Base-by-base conservation (phyloP, 2,329 filamentous ascomycete species). In the Diaporthe citri region DNA sequence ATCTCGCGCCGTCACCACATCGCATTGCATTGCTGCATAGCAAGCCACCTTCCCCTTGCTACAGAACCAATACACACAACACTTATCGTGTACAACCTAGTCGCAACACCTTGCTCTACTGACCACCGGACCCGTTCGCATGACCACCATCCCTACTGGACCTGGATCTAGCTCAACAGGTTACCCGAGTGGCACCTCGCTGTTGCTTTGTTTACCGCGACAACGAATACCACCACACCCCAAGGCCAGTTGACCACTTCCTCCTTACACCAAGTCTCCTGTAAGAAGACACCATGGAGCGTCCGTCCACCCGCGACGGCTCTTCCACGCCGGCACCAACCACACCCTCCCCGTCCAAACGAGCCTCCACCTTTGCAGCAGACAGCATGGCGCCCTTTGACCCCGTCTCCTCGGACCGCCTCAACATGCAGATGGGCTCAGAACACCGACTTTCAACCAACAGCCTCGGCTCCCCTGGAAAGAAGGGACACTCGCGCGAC, bases 391-490 rank as follows among this genome's bases (percentile, higher is more conserved):
- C 79, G 77, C 90, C 92, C 71, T 86, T 94, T 66, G 90, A 91
- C 77, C 85, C 88, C 48, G 85, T 90, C 70, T 92, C 92, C 28
- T 91, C 92, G 13, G 91, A 93, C 79, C 91, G 92, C 79, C 87
- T 90, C 75, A 93, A 93, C 80, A 85, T 87, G 77, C 84, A 85
- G 76, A 82, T 83, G 77, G 80, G 83, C 72, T 81, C 83, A 51
- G 83, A 69, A 48, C 57, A 74, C 41, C 69, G 75, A 46, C 72
- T 72, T 28, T 76, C 75, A 9, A 36, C 70, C 39, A 73, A 73
- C 55, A 72, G 83, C 72, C 78, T 84, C 72, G 82, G 85, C 78
- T 80, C 83, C 36, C 80, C 84, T 52, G 79, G 79, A 59, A 83
- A 81, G 77, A 80, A 76, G 80, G 85, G 84, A 74, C 85, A 87